A percentile compares a stretch with the other conserved stretches of the same genome.
Conservation (phyloP, 2,329 filamentous ascomycete genomes). For the Penicillium sp. region DNA sequence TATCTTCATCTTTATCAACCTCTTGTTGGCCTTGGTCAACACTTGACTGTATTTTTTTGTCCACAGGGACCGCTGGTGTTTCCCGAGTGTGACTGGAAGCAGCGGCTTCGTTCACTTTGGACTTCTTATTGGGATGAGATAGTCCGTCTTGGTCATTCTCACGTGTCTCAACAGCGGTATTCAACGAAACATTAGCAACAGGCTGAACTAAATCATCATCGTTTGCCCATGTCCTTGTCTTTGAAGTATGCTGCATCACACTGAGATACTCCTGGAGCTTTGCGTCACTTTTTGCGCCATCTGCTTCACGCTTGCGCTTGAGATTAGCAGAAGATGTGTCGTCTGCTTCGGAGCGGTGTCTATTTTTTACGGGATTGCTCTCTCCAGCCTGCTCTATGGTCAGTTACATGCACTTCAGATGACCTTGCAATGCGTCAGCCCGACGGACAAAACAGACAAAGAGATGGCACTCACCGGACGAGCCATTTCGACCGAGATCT, state of each 20-base stretch:
- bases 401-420: constrained; percentile 18
- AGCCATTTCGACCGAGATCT: constrained; percentile 83
- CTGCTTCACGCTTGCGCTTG: constrained; percentile 37
- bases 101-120: not conserved
- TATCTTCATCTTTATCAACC: constrained; percentile 17
- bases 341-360: constrained; percentile 20
- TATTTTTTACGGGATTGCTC: constrained; percentile 21
- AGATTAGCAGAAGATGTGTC: constrained; percentile 25
- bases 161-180: constrained; percentile 37
- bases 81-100: not conserved
- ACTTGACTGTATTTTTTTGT: not conserved
- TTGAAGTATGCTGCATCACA: constrained; percentile 68
- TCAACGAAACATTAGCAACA: constrained; percentile 18
- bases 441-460: constrained; percentile 21
- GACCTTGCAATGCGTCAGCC: constrained; percentile 33
- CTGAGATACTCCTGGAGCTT: constrained; percentile 84
- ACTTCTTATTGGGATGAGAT: constrained; percentile 8
- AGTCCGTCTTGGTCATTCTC: constrained; percentile 45
- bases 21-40: constrained; percentile 1
- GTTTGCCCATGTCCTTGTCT: constrained; percentile 61
- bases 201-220: constrained; percentile 41
- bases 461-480: constrained; percentile 61
- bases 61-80: not conserved
- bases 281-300: constrained; percentile 64
- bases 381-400: constrained; percentile 35